Evolutionary conservation across 192 early-diverging fungal genomes (phyloP), one percentile per base, ranked within the genome.

Genomic region (Lobosporangium transversale): DNA sequence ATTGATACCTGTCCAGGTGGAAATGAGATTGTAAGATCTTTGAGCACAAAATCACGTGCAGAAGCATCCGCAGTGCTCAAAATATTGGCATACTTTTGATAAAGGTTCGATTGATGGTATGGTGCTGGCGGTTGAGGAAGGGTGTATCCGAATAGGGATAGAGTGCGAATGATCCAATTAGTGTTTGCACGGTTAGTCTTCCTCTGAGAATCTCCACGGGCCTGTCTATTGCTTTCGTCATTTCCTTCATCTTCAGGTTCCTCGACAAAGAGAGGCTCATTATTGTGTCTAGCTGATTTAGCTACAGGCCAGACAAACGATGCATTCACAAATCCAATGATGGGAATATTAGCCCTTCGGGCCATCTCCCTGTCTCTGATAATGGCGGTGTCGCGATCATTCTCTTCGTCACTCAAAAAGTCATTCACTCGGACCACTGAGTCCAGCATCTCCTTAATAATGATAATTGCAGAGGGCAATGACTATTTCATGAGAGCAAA

Each of bases 241-340:
- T 75, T 57, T 17, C 51, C 62, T 7, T 66, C 63, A 0, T 57
- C 58, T 12, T 67, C 64, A 7, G 73, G 73, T 32, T 76, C 73
- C 12, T 76, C 73, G 3, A 76, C 73, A 57, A 76, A 76, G 1
- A 67, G 20, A 3, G 36, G n/a, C 3, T 67, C 58, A 7, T 44
- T 48, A 6, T 15, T 14, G 30, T 66, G 62, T 12, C 27, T 14
- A 7, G 42, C 24, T 20, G 64, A 47, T 20, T 67, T 76, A 0
- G 64, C 64, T 8, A 42, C 58, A 11, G 73, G 73, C 73, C 73
- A 76, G 31, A 76, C 31, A 58, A 76, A 76, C 0, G 64, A 48
- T 2, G 73, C 73, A 30, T 76, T 67, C 7, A 76, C 65, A 26
- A 76, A 76, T 21, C 73, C 73, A 24, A 76, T 76, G 9, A 76